A percentile compares a stretch with the other conserved stretches of the same genome.
Evolutionary conservation across 2,329 filamentous ascomycete genomes (phyloP).

Genomic region (Aspergillus fischeri): DNA sequence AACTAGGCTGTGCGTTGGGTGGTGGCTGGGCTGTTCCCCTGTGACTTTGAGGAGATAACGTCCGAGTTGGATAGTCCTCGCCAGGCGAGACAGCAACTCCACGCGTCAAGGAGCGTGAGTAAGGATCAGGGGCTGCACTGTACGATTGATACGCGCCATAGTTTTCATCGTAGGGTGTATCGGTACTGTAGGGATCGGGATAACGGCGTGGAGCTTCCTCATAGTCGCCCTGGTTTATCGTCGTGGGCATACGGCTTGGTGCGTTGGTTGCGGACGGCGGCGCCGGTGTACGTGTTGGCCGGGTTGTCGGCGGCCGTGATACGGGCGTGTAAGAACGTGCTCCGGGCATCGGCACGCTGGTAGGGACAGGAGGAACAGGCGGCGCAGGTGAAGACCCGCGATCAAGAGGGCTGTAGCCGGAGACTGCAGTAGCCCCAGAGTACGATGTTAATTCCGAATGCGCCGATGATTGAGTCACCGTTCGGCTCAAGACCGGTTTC

Average conservation of each 20-base stretch:
- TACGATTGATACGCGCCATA: constrained; percentile 16
- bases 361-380: constrained; percentile 29
- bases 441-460: constrained; percentile 51
- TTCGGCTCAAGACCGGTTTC: constrained; percentile 38
- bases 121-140: constrained; percentile 18
- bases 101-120: constrained; percentile 17
- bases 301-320: constrained; percentile 19
- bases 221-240: constrained; percentile 6
- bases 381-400: constrained; percentile 25
- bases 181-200: neutral
- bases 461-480: constrained; percentile 47
- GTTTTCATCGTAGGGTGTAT: constrained; percentile 3
- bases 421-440: constrained; percentile 27
- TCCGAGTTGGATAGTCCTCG: constrained; percentile 5
- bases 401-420: constrained; percentile 35
- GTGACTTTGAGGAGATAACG: constrained; percentile 8
- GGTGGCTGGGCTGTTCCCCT: constrained; percentile 4
- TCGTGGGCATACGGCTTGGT: constrained; percentile 11
- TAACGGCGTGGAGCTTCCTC: constrained; percentile 2
- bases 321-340: constrained; percentile 23
- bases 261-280: constrained; percentile 23
- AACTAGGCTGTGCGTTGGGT: constrained; percentile 6
- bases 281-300: constrained; percentile 22
- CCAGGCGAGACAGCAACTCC: constrained; percentile 3
- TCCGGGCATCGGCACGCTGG: constrained; percentile 19